A percentile compares a stretch with the other conserved stretches of the same genome.
Evolutionary conservation across 805 yeast species (phyloP).

Genomic region (Yamadazyma akitaensis): DNA sequence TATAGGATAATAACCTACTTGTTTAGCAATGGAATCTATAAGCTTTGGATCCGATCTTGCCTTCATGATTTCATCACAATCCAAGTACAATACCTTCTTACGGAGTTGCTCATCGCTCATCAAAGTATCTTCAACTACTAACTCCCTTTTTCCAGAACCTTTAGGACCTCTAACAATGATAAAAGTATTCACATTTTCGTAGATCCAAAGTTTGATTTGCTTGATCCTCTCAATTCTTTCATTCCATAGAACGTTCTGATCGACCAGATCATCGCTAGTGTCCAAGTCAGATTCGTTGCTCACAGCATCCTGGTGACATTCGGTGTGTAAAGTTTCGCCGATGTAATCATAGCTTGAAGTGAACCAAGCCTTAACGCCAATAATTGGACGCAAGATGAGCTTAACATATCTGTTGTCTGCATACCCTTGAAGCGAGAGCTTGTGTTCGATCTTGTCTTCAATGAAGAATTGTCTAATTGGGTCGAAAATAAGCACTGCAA

Average conservation of each 20-base stretch:
- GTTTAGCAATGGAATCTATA: constrained; percentile 63
- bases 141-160: constrained; percentile 89
- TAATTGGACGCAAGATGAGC: constrained; percentile 26
- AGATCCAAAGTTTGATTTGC: constrained; percentile 72
- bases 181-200: constrained; percentile 87
- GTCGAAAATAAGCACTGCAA: constrained; percentile 85
- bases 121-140: constrained; percentile 67
- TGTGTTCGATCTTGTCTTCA: constrained; percentile 65
- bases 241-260: constrained; percentile 52
- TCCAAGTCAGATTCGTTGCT: constrained; percentile 16
- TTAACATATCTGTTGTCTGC: constrained; percentile 31
- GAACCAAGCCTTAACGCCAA: constrained; percentile 23
- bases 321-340: constrained; percentile 22
- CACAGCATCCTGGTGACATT: constrained; percentile 13
- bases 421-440: constrained; percentile 49
- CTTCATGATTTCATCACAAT: constrained; percentile 74
- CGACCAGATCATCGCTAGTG: constrained; percentile 12
- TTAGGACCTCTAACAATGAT: constrained; percentile 89
- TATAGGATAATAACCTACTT: constrained; percentile 88
- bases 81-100: constrained; percentile 59
- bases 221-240: constrained; percentile 68
- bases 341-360: constrained; percentile 33
- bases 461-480: constrained; percentile 86
- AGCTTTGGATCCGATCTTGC: constrained; percentile 71
- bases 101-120: constrained; percentile 43